Conservation (phyloP, 768 basidiomycete genomes). For the Pisolithus microcarpus region DNA sequence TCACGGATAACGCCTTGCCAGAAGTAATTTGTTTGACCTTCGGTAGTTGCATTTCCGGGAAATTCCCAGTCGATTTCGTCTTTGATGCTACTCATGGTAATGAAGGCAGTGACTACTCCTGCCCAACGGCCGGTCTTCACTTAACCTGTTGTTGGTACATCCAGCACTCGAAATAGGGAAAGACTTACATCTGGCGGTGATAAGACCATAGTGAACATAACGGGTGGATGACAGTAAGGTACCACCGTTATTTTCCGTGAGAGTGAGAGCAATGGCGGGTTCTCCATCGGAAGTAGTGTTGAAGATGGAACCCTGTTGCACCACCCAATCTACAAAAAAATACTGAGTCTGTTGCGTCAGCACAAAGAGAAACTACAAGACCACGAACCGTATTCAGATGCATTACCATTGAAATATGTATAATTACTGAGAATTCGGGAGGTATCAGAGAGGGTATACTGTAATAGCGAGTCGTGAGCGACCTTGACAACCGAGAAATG, state of each 20-base stretch:
- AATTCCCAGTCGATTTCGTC: slow-evolving; percentile 90
- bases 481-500: not conserved
- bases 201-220: slow-evolving; percentile 74
- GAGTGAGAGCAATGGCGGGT: slow-evolving; percentile 59
- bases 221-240: slow-evolving; percentile 73
- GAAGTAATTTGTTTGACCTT: slow-evolving; percentile 76
- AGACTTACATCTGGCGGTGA: slow-evolving; percentile 52
- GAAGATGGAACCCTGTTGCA: slow-evolving; percentile 60
- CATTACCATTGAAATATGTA: slow-evolving; percentile 68
- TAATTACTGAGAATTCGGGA: slow-evolving; percentile 60
- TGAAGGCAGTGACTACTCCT: slow-evolving; percentile 80
- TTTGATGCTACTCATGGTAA: slow-evolving; percentile 78
- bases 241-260: slow-evolving; percentile 68
- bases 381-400: slow-evolving; percentile 50
- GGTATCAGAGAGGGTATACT: slow-evolving; percentile 61
- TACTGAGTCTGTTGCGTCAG: not conserved
- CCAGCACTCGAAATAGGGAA: not conserved
- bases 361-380: not conserved
- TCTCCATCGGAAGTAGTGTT: slow-evolving; percentile 50
- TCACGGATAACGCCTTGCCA: slow-evolving; percentile 67
- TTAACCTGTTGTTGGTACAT: slow-evolving; percentile 16
- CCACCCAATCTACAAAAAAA: slow-evolving; percentile 54
- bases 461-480: not conserved
- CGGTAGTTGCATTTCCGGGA: slow-evolving; percentile 52
- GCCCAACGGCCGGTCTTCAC: slow-evolving; percentile 76